These are phyloP conservation scores for Acanthamoeba lenticulata DNA, from an alignment of 208 protist species.

Conservation along the genomic window DNA sequence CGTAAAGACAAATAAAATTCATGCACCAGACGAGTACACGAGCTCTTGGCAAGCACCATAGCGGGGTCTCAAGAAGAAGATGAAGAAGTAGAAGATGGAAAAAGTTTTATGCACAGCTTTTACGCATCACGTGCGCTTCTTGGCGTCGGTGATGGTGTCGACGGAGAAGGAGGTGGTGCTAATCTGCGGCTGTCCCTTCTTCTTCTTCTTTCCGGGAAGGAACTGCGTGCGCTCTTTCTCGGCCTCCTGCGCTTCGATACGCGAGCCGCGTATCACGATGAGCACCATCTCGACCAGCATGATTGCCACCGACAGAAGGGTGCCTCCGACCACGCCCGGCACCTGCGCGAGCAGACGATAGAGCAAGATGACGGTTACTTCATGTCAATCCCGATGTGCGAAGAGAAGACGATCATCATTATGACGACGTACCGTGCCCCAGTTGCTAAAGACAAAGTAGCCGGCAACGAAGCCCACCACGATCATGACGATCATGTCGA, in stretches of 20 bases:
- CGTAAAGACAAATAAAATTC: not conserved
- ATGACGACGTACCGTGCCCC: not conserved
- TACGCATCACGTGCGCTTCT: no score
- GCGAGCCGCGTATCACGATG: constrained; percentile 20
- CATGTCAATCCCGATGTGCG: not conserved
- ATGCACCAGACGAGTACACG: no score
- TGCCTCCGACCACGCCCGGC: constrained; percentile 36
- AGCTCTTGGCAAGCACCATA: no score
- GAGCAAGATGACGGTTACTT: not conserved
- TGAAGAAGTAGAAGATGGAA: no score
- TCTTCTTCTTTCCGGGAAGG: not conserved
- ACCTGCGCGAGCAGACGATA: not conserved
- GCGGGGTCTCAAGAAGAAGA: no score
- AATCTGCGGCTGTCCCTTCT: no score
- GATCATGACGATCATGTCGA: constrained; percentile 48
- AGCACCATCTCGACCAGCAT: constrained; percentile 54
- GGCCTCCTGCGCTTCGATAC: not conserved
- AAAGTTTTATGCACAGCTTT: no score
- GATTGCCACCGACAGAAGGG: not conserved
- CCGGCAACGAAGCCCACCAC: constrained; percentile 42
- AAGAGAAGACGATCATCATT: not conserved
- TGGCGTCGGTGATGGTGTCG: not conserved
- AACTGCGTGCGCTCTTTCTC: constrained; percentile 14
- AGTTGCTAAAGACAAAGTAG: constrained; percentile 53
- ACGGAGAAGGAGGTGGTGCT: not conserved